Base-by-base conservation (phyloP, 2,329 filamentous ascomycete species). In the Neofusicoccum sp. region DNA sequence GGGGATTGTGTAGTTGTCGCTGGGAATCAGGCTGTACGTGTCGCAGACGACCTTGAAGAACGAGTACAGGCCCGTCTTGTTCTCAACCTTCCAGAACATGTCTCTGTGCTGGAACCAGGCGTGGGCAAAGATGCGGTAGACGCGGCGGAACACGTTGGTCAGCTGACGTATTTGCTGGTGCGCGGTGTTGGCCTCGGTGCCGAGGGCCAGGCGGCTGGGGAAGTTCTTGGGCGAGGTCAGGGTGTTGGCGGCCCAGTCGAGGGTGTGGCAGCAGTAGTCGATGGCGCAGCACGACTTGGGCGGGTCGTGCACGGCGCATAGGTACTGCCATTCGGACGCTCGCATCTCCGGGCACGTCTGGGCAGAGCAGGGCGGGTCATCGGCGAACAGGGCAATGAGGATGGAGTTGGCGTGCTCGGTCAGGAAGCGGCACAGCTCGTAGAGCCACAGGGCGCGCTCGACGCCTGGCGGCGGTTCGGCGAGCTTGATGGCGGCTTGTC, bases 41-140 rank as follows among this genome's bases (percentile, higher is more conserved):
- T 99, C 95, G 77, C 94, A 98, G 28, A 98, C 93, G 0, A 90
- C 95, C 83, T 97, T 98, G 84, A 98, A 99, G 72, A 99, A 89
- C 64, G 96, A 87, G 75, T 99, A 99, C 9, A 99, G 80, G 0
- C 95, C 95, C n/a, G 92, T 92, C 74, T 93, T 87, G 8, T 87
- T 86, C 78, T 99, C 95, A 1, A 98, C 89, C 44, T 91, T 88
- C 93, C 94, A 98, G 76, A 98, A 99, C 60, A 97, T 92, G 62
- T 90, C 90, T 49, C 93, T 87, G 76, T 99, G 95, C 78, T 97
- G 93, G 76, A 97, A 99, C 95, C 95, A 99, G 6, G 95, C 95
- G 75, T 99, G 95, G 50, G 95, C 95, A 74, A 98, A 99, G 77
- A 99, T 98, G 65, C 95, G 87, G 77, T 99, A 96, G 56, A 98